Evolutionary conservation across 2,329 filamentous ascomycete species (phyloP), one percentile per base, ranked within the genome.

Genomic region (Akanthomyces muscarius): DNA sequence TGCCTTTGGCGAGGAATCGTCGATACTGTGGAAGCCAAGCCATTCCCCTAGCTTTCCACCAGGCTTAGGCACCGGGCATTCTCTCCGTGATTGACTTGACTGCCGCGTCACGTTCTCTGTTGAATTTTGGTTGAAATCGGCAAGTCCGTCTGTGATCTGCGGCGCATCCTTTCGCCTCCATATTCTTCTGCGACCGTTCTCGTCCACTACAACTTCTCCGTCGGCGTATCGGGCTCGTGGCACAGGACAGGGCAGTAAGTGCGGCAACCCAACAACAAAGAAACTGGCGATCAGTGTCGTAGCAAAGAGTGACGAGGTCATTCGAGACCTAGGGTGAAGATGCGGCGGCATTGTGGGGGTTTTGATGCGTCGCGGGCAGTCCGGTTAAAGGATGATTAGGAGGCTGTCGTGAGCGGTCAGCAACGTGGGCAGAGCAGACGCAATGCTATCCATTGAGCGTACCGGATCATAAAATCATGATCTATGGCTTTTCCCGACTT

Each of bases 61-160:
- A 0, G 95, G 94, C 76, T 97, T 97, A 5, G 95, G 95, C 14
- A 99, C 87, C 0, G 95, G 95, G 72, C 95, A 99, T 73, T 96
- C 91, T 70, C 91, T 84, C 71, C 81, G 54, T 14, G 61, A 57
- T 30, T 41, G 82, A 52, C 77, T 71, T 61, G 78, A 80, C 74
- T 81, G 68, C 71, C 78, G 66, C 53, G 65, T 48, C 42, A 53
- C 66, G 51, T 64, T 63, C 13, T 67, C 64, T 25, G 52, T 53
- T 66, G 72, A 70, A 61, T 71, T 68, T 61, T 76, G 71, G 65
- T 76, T 73, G 67, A 85, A 84, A 60, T 81, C 80, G 5, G 80
- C 80, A 36, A 83, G 76, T 45, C 78, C 78, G 64, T 81, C 76
- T 69, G 78, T 74, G 64, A 78, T 72, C 62, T 80, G 76, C 3